These are phyloP conservation scores for Diaporthe amygdali DNA, from an alignment of 2,329 filamentous ascomycete species.

Conservation along the genomic window DNA sequence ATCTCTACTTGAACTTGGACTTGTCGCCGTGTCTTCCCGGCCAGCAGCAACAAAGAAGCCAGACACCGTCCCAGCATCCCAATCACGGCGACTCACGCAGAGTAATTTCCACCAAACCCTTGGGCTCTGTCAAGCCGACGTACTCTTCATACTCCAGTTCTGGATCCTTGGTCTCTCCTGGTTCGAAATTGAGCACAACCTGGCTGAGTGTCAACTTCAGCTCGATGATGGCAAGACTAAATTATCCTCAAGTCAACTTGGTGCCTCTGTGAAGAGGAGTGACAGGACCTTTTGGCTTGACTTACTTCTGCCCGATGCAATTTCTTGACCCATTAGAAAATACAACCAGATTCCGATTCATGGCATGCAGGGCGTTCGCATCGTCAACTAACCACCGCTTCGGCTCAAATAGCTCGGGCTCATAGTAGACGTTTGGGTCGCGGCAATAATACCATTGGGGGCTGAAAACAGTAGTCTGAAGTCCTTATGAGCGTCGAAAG, in stretches of 20 bases:
- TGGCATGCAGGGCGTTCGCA: not conserved
- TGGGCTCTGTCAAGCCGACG: not conserved
- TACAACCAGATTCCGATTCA: not conserved
- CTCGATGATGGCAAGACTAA: not conserved
- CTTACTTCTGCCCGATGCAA: not conserved
- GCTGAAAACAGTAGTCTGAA: not conserved
- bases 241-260: not conserved
- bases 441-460: not conserved
- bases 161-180: not conserved
- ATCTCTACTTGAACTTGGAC: not conserved
- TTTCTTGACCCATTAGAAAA: not conserved
- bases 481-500: not conserved
- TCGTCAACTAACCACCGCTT: not conserved
- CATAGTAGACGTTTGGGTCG: not conserved
- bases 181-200: not conserved
- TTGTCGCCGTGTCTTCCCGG: not conserved
- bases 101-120: not conserved
- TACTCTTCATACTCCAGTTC: not conserved
- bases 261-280: not conserved
- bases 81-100: not conserved
- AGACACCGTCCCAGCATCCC: not conserved
- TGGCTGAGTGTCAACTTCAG: not conserved
- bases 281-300: not conserved
- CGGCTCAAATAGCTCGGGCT: not conserved
- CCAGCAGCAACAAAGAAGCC: not conserved